phyloP scores from a whole-genome alignment of 164 flowering plant species.

The Malania oleifera region DNA sequence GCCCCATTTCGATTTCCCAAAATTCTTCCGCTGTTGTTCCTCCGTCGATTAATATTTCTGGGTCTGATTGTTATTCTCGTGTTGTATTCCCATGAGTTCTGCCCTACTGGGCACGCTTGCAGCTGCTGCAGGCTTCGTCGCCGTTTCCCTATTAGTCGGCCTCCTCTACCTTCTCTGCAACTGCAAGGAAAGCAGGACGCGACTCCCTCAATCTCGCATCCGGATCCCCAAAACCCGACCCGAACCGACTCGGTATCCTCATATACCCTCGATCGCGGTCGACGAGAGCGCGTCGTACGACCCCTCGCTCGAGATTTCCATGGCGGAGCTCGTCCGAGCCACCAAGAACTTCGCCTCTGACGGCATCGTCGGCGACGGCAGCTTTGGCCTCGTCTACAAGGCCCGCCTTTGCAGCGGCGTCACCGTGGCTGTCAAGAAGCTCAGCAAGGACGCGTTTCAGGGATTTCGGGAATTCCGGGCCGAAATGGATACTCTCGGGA shows the following conservation, averaged over 20 bases:
- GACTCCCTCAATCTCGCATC: no score
- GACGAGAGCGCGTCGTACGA: slow-evolving; percentile 61
- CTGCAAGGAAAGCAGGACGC: no score
- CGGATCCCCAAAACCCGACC: slow-evolving; percentile 12
- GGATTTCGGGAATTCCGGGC: slow-evolving; percentile 84
- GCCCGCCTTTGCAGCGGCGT: slow-evolving; percentile 46
- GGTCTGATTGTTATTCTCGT: no score
- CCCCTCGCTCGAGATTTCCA: slow-evolving; percentile 49
- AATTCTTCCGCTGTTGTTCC: no score
- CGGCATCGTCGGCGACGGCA: slow-evolving; percentile 75
- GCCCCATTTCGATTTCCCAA: no score
- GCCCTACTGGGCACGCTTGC: no score
- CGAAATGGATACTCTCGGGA: slow-evolving; percentile 79
- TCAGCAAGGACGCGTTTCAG: slow-evolving; percentile 67
- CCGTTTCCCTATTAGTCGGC: no score
- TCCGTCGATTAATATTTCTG: no score
- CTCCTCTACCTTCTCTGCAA: no score
- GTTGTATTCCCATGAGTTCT: no score
- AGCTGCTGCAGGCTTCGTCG: no score
- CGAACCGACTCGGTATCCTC: slow-evolving; percentile 1
- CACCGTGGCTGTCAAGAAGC: slow-evolving; percentile 74
- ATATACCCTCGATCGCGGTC: slow-evolving; percentile 21
- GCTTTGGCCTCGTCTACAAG: slow-evolving; percentile 77
- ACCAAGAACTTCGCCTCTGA: slow-evolving; percentile 58
- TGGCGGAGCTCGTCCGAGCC: slow-evolving; percentile 57